phyloP scores from a whole-genome alignment of 176 grass and related monocot species.

The Pontederia paniculata region DNA sequence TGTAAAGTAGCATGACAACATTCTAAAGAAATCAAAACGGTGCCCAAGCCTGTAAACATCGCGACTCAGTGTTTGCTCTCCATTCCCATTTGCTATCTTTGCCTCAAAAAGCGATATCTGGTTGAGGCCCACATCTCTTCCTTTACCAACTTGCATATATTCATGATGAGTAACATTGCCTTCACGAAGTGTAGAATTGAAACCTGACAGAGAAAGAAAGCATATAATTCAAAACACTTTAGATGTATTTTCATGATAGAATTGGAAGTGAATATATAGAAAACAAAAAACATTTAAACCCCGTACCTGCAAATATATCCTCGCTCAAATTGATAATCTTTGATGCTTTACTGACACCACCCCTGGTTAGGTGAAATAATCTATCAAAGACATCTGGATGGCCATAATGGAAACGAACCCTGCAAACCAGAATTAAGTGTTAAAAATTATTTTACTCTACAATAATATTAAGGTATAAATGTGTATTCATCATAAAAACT shows the following conservation, averaged over 20 bases:
- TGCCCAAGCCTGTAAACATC: constrained; percentile 79
- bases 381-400: constrained; percentile 96
- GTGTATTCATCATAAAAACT: not conserved
- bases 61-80: constrained; percentile 80
- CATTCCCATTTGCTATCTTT: constrained; percentile 87
- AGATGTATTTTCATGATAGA: not conserved
- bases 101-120: constrained; percentile 95
- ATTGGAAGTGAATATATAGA: not conserved
- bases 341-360: constrained; percentile 93
- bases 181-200: constrained; percentile 89
- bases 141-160: constrained; percentile 99
- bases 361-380: constrained; percentile 89
- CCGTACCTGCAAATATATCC: constrained; percentile 87
- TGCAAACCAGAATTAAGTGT: constrained; percentile 10
- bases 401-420: constrained; percentile 92
- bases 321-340: constrained; percentile 97
- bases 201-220: constrained; percentile 34
- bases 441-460: not conserved
- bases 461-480: not conserved
- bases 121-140: constrained; percentile 90
- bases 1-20: constrained; percentile 92
- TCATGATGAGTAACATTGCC: constrained; percentile 96
- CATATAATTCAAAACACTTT: not conserved
- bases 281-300: constrained; percentile 3
- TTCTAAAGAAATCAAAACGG: constrained; percentile 97